Evolutionary conservation across 2,329 filamentous ascomycete genomes (phyloP).

Genomic region (Arthrobotrys musiformis): DNA sequence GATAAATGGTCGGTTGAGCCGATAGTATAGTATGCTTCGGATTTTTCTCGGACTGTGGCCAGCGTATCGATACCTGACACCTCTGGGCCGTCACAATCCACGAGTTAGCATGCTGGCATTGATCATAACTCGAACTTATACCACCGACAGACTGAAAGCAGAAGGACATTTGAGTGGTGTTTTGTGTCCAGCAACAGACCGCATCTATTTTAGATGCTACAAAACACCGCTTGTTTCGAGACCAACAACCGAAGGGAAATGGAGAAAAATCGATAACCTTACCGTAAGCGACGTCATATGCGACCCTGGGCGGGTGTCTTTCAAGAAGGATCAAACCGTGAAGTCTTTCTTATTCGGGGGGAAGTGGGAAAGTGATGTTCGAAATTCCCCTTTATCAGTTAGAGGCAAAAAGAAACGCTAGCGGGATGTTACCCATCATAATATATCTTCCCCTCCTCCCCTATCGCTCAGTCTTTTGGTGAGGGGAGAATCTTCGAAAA

Average conservation of each 20-base stretch:
- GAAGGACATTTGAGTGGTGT: not conserved
- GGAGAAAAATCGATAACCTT: not conserved
- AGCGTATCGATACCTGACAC: not conserved
- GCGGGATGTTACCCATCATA: conserved; percentile 10
- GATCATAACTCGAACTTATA: not conserved
- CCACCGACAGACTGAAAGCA: not conserved
- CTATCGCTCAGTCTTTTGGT: not conserved
- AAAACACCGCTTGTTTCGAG: not conserved
- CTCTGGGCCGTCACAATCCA: not conserved
- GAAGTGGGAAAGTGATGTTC: not conserved
- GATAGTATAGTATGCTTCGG: not conserved
- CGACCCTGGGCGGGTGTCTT: not conserved
- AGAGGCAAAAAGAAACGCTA: not conserved
- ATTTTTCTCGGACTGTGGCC: not conserved
- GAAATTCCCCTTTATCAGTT: not conserved
- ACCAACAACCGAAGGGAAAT: not conserved
- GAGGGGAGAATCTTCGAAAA: not conserved
- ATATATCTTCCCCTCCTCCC: not conserved
- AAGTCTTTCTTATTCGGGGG: not conserved
- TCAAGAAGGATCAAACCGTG: no score
- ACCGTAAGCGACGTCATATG: not conserved
- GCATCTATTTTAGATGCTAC: conserved; percentile 8
- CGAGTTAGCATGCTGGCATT: not conserved
- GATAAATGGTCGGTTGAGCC: not conserved
- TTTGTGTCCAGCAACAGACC: not conserved